These are phyloP conservation scores for Epichloe glyceriae DNA, from an alignment of 2,329 filamentous ascomycete species.

Conservation along the genomic window DNA sequence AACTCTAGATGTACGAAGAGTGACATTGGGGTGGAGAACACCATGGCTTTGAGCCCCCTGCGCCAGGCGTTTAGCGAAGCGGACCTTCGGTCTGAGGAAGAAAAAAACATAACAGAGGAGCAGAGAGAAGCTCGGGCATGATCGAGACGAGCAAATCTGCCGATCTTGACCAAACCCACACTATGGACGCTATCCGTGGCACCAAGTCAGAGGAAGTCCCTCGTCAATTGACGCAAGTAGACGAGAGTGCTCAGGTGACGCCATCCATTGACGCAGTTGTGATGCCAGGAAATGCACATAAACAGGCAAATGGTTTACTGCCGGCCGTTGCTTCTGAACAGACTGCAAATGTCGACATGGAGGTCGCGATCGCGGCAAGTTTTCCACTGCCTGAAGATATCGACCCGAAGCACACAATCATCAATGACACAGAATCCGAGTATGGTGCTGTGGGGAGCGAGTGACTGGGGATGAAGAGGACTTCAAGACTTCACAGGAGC, in stretches of 20 bases:
- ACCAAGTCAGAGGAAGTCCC: not conserved
- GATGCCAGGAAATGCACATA: not conserved
- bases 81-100: conserved; percentile 15
- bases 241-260: not conserved
- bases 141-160: conserved; percentile 1
- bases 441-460: not conserved
- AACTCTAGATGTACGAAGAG: conserved; percentile 36
- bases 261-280: conserved; percentile 1
- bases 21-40: conserved; percentile 48
- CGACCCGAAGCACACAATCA: not conserved
- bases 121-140: not conserved
- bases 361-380: not conserved
- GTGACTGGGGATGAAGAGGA: conserved; percentile 2
- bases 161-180: not conserved
- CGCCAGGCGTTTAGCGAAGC: conserved; percentile 32
- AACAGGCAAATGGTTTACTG: not conserved
- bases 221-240: not conserved
- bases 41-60: conserved; percentile 35
- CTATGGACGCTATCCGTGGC: not conserved
- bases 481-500: not conserved
- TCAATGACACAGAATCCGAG: not conserved
- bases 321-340: not conserved
- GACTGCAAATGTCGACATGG: not conserved
- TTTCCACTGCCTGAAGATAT: conserved; percentile 3
- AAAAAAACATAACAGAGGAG: conserved; percentile 6